Evolutionary conservation across 148 eudicot genomes (phyloP).

Genomic region (Rhododendron ovatum): DNA sequence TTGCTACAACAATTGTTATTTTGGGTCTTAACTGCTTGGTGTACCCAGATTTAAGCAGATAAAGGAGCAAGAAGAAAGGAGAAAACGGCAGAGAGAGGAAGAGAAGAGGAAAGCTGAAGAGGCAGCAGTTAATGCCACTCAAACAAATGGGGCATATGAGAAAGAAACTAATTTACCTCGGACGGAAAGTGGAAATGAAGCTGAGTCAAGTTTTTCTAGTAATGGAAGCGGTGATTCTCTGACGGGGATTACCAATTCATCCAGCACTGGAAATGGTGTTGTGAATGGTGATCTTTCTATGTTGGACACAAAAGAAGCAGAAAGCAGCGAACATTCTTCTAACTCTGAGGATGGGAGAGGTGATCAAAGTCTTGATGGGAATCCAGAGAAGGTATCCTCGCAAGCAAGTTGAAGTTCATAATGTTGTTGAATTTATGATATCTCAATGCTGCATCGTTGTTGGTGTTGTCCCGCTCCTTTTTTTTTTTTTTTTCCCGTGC

Average conservation of each 20-base stretch:
- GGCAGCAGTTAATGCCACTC: slow-evolving; percentile 22
- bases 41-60: slow-evolving; percentile 66
- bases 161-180: slow-evolving; percentile 29
- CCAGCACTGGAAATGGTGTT: slow-evolving; percentile 16
- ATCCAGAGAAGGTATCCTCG: slow-evolving; percentile 30
- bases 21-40: slow-evolving; percentile 6
- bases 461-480: neutral
- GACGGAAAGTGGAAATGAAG: slow-evolving; percentile 21
- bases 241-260: slow-evolving; percentile 14
- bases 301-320: slow-evolving; percentile 5
- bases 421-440: no score
- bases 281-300: slow-evolving; percentile 36
- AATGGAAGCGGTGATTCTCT: slow-evolving; percentile 18
- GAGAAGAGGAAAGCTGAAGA: slow-evolving; percentile 42
- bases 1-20: neutral
- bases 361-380: slow-evolving; percentile 6
- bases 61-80: slow-evolving; percentile 88
- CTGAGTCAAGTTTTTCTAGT: slow-evolving; percentile 18
- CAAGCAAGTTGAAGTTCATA: neutral
- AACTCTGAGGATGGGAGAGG: slow-evolving; percentile 13
- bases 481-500: neutral
- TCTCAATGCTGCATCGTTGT: neutral
- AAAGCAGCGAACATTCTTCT: slow-evolving; percentile 22
- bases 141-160: slow-evolving; percentile 19
- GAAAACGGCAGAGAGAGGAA: slow-evolving; percentile 55